Conservation (phyloP, 306 rosid species). For the Prunus davidiana region DNA sequence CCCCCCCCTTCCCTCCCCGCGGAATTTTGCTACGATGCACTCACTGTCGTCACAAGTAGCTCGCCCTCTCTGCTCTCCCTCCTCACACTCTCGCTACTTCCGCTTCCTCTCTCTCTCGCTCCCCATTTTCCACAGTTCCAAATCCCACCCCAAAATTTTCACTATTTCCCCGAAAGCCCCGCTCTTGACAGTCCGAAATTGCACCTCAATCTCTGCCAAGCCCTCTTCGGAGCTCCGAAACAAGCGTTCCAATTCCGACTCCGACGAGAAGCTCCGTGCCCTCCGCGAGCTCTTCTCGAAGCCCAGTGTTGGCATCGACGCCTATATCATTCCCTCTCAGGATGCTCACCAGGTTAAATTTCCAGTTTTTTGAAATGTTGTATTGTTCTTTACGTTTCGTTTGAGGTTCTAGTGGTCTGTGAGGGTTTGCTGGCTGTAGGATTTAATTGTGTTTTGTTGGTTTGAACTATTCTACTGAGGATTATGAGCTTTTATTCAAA, state of each 20-base stretch:
- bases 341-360: slow-evolving; percentile 87
- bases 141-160: slow-evolving; percentile 20
- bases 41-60: slow-evolving; percentile 41
- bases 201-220: slow-evolving; percentile 64
- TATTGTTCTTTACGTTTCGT: neutral
- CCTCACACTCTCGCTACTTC: slow-evolving; percentile 24
- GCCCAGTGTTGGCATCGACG: slow-evolving; percentile 63
- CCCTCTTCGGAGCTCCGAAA: slow-evolving; percentile 63
- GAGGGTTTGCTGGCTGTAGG: too few relatives aligned
- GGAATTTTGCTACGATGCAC: slow-evolving; percentile 27
- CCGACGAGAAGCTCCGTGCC: slow-evolving; percentile 62
- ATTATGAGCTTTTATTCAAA: neutral
- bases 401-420: neutral
- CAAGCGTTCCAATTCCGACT: slow-evolving; percentile 21
- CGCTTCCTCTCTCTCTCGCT: slow-evolving; percentile 30
- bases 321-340: slow-evolving; percentile 86
- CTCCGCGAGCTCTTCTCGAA: slow-evolving; percentile 71
- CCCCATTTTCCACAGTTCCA: slow-evolving; percentile 32
- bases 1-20: too few relatives aligned
- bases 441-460: neutral
- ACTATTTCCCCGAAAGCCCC: slow-evolving; percentile 20
- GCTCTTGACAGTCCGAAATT: slow-evolving; percentile 37
- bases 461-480: neutral
- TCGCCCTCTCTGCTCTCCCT: slow-evolving; percentile 33
- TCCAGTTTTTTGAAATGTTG: neutral